Percentiles rank a stretch among this genome's conserved stretches.
Evolutionary conservation across 2,329 filamentous ascomycete species (phyloP).

Genomic region (Setomelanomma holmii): DNA sequence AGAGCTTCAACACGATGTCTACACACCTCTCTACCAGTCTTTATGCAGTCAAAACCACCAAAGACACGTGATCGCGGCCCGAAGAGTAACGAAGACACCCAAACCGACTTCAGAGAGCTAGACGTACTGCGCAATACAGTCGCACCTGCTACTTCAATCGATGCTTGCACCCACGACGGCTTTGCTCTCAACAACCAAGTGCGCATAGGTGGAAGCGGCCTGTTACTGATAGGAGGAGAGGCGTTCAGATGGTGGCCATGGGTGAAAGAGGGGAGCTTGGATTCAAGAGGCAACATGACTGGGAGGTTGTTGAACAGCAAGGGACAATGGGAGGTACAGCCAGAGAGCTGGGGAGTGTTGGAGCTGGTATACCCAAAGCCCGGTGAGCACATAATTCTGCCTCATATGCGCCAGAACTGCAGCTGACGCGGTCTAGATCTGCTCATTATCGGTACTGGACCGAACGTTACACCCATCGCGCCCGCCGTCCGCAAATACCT

Average conservation of each 20-base stretch:
- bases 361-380: constrained; percentile 86
- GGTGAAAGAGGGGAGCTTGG: constrained; percentile 54
- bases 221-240: constrained; percentile 83
- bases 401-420: not conserved
- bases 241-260: constrained; percentile 90
- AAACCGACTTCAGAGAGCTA: constrained; percentile 75
- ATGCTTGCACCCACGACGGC: constrained; percentile 80
- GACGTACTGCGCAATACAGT: constrained; percentile 81
- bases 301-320: constrained; percentile 71
- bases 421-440: constrained; percentile 66
- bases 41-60: constrained; percentile 44
- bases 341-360: constrained; percentile 76
- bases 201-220: constrained; percentile 71
- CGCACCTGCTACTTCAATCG: constrained; percentile 80
- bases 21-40: constrained; percentile 23
- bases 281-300: constrained; percentile 47
- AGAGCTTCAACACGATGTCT: constrained; percentile 16
- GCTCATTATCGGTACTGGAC: constrained; percentile 86
- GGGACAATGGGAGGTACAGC: constrained; percentile 80
- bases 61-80: constrained; percentile 66
- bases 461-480: constrained; percentile 75
- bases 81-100: constrained; percentile 66
- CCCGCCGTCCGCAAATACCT: constrained; percentile 76
- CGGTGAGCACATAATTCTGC: constrained; percentile 62
- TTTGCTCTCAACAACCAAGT: constrained; percentile 87